Evolutionary conservation across 148 eudicot genomes (phyloP), one percentile per base, ranked within the genome.

Genomic region (Suaeda aralocaspica): DNA sequence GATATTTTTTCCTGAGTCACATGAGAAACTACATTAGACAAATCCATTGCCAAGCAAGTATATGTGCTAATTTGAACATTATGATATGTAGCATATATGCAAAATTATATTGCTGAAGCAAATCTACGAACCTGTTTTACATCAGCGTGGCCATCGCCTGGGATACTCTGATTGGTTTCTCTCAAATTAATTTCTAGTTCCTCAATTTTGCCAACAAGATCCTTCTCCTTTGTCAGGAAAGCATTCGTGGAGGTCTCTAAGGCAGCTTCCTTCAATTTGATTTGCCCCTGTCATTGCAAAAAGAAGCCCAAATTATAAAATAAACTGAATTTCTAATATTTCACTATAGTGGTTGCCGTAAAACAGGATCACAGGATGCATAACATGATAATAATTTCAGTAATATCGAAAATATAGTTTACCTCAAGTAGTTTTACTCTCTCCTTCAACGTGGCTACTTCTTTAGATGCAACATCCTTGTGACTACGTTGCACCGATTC

Each of bases 361-460:
- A n/a, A n/a, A n/a, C n/a, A n/a, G n/a, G n/a, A n/a, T n/a, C n/a
- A n/a, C n/a, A n/a, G n/a, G n/a, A n/a, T 6, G 41, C 31, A 60
- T 19, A 3, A 41, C 0, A 1, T 2, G 19, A 60, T 19, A 7
- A 53, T 6, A 46, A 1, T 51, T n/a, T 52, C 41, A 9, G 21
- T 4, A 24, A 39, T 26, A 52, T 42, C 31, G 39, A 6, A 26
- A 28, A 58, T 30, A 11, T 14, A 58, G 3, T 36, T 77, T 90
- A 92, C 98, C 96, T 90, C 94, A 0, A 90, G 92, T 68, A 78
- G 68, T 70, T 83, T 82, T 76, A 92, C 77, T 74, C 78, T 84
- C 67, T 88, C 90, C 82, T 81, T 86, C 78, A 88, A 78, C 53
- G 81, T 81, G 22, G 71, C 70, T 45, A 75, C 79, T 78, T 92